phyloP scores from a whole-genome alignment of 805 yeast species.

The Starmerella kuoi region DNA sequence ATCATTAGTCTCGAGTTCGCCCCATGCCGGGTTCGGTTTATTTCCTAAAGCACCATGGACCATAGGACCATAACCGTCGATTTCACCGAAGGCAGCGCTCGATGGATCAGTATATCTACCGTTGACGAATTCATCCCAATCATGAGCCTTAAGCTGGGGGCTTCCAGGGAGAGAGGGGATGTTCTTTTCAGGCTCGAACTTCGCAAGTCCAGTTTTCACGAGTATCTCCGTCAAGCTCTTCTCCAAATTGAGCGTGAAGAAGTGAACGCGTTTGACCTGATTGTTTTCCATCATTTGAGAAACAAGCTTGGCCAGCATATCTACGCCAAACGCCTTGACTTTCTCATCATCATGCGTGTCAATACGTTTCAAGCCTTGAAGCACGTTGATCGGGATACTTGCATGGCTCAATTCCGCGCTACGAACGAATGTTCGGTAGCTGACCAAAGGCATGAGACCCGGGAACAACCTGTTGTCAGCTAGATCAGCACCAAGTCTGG shows the following conservation, averaged over 20 bases:
- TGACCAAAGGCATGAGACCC: conserved; percentile 95
- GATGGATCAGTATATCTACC: conserved; percentile 92
- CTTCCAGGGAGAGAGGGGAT: conserved; percentile 10
- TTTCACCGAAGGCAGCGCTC: conserved; percentile 95
- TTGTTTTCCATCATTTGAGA: conserved; percentile 50
- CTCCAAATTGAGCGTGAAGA: conserved; percentile 84
- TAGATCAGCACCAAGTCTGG: conserved; percentile 44
- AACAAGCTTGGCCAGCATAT: conserved; percentile 65
- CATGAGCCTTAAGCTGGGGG: conserved; percentile 40
- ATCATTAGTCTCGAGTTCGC: conserved; percentile 45
- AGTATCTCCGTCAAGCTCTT: conserved; percentile 81
- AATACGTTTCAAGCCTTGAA: conserved; percentile 44
- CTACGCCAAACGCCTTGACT: conserved; percentile 76
- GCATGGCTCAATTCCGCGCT: conserved; percentile 90
- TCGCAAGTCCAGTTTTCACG: conserved; percentile 41
- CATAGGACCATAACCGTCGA: conserved; percentile 92
- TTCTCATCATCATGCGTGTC: conserved; percentile 86
- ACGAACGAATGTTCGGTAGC: conserved; percentile 81
- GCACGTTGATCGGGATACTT: conserved; percentile 60
- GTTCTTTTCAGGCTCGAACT: conserved; percentile 1
- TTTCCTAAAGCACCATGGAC: conserved; percentile 55
- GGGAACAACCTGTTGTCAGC: conserved; percentile 78
- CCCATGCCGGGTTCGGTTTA: conserved; percentile 68
- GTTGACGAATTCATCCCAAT: conserved; percentile 96
- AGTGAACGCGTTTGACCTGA: conserved; percentile 72